Evolutionary conservation across 352 stramenopile species (phyloP).

Genomic region (Saprolegnia diclina): DNA sequence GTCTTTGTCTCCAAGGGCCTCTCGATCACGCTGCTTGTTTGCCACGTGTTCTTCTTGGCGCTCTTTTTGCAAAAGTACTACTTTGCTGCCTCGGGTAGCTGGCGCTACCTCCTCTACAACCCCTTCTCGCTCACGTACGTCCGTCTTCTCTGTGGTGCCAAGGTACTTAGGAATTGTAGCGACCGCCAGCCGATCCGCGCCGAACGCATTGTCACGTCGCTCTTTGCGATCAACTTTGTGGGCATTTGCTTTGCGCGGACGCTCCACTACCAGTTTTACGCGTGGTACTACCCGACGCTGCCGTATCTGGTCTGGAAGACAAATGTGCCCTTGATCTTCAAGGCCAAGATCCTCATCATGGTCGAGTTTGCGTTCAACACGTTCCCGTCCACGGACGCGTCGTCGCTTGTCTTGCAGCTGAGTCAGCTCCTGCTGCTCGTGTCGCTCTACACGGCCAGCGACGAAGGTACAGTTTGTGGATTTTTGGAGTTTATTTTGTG

Average conservation of each 20-base stretch:
- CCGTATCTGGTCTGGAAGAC: conserved; percentile 92
- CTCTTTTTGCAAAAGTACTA: conserved; percentile 81
- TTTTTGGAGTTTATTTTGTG: too few species aligned
- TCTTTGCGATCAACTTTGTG: conserved; percentile 94
- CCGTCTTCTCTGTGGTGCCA: too few species aligned
- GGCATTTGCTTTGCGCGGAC: conserved; percentile 95
- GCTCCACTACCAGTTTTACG: conserved; percentile 98
- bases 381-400: conserved; percentile 89
- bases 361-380: conserved; percentile 94
- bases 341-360: conserved; percentile 72
- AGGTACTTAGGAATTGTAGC: conserved; percentile 11
- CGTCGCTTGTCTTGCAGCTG: conserved; percentile 90
- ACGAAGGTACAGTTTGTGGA: conserved; percentile 12
- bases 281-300: conserved; percentile 95
- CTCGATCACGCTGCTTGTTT: conserved; percentile 46
- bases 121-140: conserved; percentile 50
- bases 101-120: conserved; percentile 62
- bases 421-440: conserved; percentile 80
- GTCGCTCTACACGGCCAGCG: conserved; percentile 19
- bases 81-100: conserved; percentile 45
- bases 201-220: conserved; percentile 76
- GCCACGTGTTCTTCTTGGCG: conserved; percentile 66
- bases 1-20: conserved; percentile 66
- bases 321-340: conserved; percentile 73
- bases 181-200: conserved; percentile 76